These are phyloP conservation scores for Pseudogymnoascus sp. DNA, from an alignment of 2,329 filamentous ascomycete genomes.

Conservation along the genomic window DNA sequence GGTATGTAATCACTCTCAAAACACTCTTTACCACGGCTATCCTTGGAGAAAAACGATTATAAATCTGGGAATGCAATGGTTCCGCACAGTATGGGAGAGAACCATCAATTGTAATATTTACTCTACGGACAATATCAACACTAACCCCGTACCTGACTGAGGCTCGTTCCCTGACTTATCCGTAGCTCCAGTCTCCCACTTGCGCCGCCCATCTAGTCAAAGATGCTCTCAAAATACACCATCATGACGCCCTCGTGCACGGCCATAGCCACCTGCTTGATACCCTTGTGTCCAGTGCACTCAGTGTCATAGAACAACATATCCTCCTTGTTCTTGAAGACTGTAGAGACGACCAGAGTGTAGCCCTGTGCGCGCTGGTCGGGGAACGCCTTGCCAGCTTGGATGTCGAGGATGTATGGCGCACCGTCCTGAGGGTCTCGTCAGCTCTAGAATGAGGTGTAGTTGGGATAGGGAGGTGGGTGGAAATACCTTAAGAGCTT, in stretches of 20 bases:
- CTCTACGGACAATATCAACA: not conserved
- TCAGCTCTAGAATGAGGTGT: not conserved
- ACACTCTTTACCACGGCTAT: not conserved
- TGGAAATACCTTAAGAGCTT: constrained; percentile 32
- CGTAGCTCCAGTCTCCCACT: not conserved
- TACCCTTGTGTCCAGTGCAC: constrained; percentile 43
- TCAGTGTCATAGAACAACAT: constrained; percentile 50
- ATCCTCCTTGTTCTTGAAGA: constrained; percentile 46
- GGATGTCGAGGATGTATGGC: constrained; percentile 44
- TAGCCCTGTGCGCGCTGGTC: constrained; percentile 46
- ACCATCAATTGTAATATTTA: not conserved
- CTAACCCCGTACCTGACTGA: not conserved
- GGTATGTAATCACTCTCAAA: not conserved
- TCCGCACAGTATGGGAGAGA: not conserved
- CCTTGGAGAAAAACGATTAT: not conserved
- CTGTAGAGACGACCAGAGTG: constrained; percentile 43
- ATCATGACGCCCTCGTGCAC: constrained; percentile 17
- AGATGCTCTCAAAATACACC: constrained; percentile 13
- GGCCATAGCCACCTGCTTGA: constrained; percentile 30
- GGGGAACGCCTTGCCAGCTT: constrained; percentile 38
- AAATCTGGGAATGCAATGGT: not conserved
- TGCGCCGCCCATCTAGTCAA: not conserved
- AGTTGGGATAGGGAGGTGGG: not conserved
- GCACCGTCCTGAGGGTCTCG: constrained; percentile 40
- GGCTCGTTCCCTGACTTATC: not conserved